Evolutionary conservation across 345 rosid genomes (phyloP).

Genomic region (Ceriops decandra): DNA sequence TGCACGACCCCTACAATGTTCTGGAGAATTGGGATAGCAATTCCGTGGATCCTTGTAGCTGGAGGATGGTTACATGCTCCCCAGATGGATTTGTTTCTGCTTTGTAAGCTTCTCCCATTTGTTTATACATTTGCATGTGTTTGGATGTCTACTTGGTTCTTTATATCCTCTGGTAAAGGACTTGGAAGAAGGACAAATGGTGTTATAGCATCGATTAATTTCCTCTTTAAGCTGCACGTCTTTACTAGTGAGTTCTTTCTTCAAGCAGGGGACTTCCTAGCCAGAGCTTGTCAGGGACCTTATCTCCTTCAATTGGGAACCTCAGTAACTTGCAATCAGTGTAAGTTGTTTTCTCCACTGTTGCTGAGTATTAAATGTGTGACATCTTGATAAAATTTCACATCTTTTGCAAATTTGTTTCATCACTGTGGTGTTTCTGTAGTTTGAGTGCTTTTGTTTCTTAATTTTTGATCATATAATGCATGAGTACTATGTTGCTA

Average conservation of each 20-base stretch:
- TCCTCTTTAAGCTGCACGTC: neutral
- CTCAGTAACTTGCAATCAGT: constrained; percentile 79
- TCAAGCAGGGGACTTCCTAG: constrained; percentile 84
- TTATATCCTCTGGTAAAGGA: neutral
- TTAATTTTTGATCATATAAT: neutral
- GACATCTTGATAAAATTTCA: neutral
- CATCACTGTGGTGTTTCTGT: neutral
- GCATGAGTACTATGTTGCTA: neutral
- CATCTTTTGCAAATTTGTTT: neutral
- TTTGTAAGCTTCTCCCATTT: constrained; percentile 55
- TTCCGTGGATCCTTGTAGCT: constrained; percentile 99
- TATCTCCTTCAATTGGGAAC: constrained; percentile 83
- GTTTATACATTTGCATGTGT: neutral
- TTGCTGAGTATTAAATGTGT: constrained; percentile 1
- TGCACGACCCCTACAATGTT: constrained; percentile 86
- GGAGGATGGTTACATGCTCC: constrained; percentile 97
- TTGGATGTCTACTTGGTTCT: neutral
- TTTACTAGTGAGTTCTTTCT: constrained; percentile 4
- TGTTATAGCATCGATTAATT: neutral
- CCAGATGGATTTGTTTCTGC: constrained; percentile 76
- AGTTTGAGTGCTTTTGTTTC: neutral
- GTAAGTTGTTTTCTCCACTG: constrained; percentile 42
- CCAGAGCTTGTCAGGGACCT: constrained; percentile 88
- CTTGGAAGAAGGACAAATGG: too few species aligned
- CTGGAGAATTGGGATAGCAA: constrained; percentile 93